phyloP scores from a whole-genome alignment of 805 yeast species.

The Barnettozyma californica region DNA sequence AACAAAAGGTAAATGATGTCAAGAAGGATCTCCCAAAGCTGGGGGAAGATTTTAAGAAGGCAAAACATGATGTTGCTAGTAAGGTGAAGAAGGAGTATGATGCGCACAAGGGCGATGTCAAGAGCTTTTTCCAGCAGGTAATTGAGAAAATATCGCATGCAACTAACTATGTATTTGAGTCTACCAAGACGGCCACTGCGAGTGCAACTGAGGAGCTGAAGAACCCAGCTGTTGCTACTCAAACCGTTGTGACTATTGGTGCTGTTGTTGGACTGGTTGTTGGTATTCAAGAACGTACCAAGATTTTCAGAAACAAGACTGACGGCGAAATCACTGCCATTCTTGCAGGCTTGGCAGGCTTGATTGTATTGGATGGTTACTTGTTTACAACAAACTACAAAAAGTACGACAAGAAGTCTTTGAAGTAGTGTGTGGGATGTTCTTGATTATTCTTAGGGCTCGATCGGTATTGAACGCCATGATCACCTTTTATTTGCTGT shows the following conservation, averaged over 20 bases:
- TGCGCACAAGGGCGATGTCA: constrained; percentile 25
- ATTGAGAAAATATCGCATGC: constrained; percentile 21
- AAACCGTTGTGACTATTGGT: constrained; percentile 43
- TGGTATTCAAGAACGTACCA: constrained; percentile 46
- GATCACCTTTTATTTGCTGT: neutral
- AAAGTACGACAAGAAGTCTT: constrained; percentile 40
- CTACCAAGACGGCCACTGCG: constrained; percentile 19
- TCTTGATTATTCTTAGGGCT: neutral
- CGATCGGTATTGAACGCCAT: neutral
- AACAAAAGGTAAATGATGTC: constrained; percentile 24
- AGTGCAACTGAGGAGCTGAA: constrained; percentile 39
- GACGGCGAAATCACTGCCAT: constrained; percentile 45
- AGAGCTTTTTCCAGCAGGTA: constrained; percentile 17
- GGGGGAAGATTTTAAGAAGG: constrained; percentile 27
- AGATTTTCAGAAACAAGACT: constrained; percentile 38
- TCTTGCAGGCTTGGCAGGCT: constrained; percentile 48
- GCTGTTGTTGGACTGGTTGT: constrained; percentile 43
- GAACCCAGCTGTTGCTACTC: constrained; percentile 58
- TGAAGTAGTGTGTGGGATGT: constrained; percentile 1
- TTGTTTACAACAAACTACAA: constrained; percentile 51
- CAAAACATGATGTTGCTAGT: constrained; percentile 30
- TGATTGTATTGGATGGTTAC: constrained; percentile 49
- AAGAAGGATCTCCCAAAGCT: constrained; percentile 24
- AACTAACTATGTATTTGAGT: constrained; percentile 15
- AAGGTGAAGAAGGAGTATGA: constrained; percentile 29